Base-by-base conservation (phyloP, 208 protist genomes). In the Tetramitus jugosus region DNA sequence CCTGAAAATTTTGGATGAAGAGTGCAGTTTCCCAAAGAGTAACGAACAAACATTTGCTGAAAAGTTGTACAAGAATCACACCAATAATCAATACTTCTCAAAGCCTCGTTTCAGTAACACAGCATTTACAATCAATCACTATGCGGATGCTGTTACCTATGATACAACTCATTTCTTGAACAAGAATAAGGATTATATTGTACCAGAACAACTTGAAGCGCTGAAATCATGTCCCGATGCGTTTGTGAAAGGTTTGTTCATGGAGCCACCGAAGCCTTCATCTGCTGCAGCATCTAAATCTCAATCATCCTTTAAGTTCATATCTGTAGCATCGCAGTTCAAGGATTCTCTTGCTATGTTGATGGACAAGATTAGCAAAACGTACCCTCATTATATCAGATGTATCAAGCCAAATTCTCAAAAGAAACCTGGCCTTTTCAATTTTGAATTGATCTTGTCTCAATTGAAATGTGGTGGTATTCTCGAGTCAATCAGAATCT, bases 101-200 rank as follows among this genome's bases (percentile, higher is more conserved):
- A 56, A 56, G 49, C 49, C 49, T 26, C 10, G 49, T 26, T 56
- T 56, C 49, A 20, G 49, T 26, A 20, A 56, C 20, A 56, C 49
- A 26, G 10, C 20, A 56, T 91, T 93, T 77, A 82, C 77, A n/a
- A 74, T 93, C 76, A 52, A 75, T 39, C 90, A 93, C 80, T 93
- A 93, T 78, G 89, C 90, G 26, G 88, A 83, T 43, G 75, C 81
- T 60, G 89, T 93, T 42, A 81, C 80, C 23, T 91, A 91, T 76
- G 42, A 82, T 20, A 39, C 64, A 2, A 52, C 2, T 31, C 83
- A 83, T 33, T 91, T 88, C 65, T 62, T 85, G 14, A 84, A 89
- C 65, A 91, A 91, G 81, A 91, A 91, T 79, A 39, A 43, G 31
- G 62, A 69, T 45, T 37, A 13, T n/a, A 1, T 69, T 6, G 43